Evolutionary conservation across 192 early-diverging fungal species (phyloP).

Genomic region (Piromyces finnis): DNA sequence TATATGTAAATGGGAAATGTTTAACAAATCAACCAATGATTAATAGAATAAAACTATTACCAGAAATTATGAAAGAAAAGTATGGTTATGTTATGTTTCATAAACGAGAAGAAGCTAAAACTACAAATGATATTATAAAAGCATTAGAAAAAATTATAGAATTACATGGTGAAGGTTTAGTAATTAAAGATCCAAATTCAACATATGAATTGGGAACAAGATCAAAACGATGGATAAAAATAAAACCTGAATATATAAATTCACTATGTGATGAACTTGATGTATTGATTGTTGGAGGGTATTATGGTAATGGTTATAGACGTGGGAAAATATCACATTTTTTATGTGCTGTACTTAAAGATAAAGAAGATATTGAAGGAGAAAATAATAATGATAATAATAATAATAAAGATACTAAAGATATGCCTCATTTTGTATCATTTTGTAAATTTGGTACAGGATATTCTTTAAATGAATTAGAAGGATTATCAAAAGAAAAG

Average conservation of each 20-base stretch:
- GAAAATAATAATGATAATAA: background rate
- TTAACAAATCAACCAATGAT: constrained; percentile 33
- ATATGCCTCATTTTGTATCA: constrained; percentile 7
- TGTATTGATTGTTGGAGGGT: constrained; percentile 46
- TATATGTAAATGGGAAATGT: constrained; percentile 43
- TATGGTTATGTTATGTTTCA: constrained; percentile 35
- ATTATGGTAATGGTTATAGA: constrained; percentile 41
- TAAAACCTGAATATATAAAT: constrained; percentile 66
- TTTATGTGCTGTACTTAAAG: constrained; percentile 35
- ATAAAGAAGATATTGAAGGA: constrained; percentile 4
- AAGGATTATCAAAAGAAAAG: constrained; percentile 28
- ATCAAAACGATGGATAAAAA: constrained; percentile 45
- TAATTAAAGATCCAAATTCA: constrained; percentile 49
- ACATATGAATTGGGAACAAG: constrained; percentile 31
- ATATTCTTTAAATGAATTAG: constrained; percentile 37
- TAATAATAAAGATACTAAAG: too few species aligned
- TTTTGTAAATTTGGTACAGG: constrained; percentile 59
- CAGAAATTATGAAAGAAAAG: constrained; percentile 24
- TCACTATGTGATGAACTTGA: constrained; percentile 49
- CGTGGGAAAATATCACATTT: constrained; percentile 33
- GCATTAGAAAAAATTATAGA: constrained; percentile 34
- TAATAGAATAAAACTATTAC: constrained; percentile 26
- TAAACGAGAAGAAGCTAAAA: constrained; percentile 19
- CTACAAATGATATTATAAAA: constrained; percentile 34
- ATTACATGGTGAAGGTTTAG: constrained; percentile 25